Base-by-base conservation (phyloP, 2,329 filamentous ascomycete species). In the Aureobasidium sp. region DNA sequence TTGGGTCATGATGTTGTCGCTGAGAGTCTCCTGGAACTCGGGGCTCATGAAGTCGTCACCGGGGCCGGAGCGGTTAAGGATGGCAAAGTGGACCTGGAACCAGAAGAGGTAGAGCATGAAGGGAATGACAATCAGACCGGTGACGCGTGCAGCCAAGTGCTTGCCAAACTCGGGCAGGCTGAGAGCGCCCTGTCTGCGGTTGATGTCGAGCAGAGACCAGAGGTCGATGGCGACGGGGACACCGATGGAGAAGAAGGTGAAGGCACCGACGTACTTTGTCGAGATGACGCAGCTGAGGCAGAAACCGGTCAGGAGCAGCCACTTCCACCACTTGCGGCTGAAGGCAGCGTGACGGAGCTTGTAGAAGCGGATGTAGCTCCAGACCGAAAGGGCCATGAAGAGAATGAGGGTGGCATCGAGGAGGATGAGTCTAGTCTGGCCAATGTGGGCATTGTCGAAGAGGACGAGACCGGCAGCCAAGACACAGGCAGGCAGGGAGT, bases 81-180 rank as follows among this genome's bases (percentile, higher is more conserved):
- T 90, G 48, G 90, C 82, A 75, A 99, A 99, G 78, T 99, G 94
- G 33, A 99, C 92, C 81, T 99, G 94, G 86, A 99, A 99, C 94
- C 94, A 99, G 82, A 99, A 97, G 50, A 99, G 84, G 76, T 99
- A 99, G 77, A 99, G 95, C 71, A 97, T 81, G 81, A 99, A 97
- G 15, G 94, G 94, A 67, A 97, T 84, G 67, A 96, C 74, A 68
- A 97, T 90, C 61, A 99, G 81, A 15, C 89, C 92, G 66, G 95
- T 79, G n/a, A 87, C 84, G 58, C 94, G 89, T 65, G 94, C 94
- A 42, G 79, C 83, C 73, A 99, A 95, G 77, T 99, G 94, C 78
- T 95, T 93, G 67, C 81, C 84, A 73, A 97, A 97, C 45, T 89
- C 82, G 53, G 84, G 79, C 68, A 99, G 81, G 68, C 80, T 87